phyloP scores from a whole-genome alignment of 495 filamentous ascomycete species.

The Corynascus novoguineensis region DNA sequence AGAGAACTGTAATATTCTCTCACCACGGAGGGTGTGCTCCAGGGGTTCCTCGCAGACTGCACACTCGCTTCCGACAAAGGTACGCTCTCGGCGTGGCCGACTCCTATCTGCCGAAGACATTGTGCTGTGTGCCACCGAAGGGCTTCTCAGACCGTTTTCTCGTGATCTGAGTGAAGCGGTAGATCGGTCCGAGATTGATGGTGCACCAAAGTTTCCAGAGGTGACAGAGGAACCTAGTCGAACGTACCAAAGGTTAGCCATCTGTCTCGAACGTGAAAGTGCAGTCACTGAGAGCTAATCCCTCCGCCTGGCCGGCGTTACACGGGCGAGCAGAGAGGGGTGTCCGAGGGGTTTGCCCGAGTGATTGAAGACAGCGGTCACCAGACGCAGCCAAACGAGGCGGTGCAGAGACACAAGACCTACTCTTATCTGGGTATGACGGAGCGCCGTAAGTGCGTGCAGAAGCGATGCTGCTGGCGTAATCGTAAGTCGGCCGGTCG shows the following conservation, averaged over 20 bases:
- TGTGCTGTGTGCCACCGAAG: constrained; percentile 40
- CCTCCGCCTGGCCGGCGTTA: not conserved
- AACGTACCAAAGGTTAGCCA: constrained; percentile 13
- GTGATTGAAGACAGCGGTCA: not conserved
- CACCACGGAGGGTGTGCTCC: constrained; percentile 92
- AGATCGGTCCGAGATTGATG: constrained; percentile 43
- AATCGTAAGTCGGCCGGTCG: constrained; percentile 24
- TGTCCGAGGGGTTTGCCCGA: not conserved
- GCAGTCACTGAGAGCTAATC: not conserved
- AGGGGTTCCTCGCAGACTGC: constrained; percentile 96
- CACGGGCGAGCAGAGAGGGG: not conserved
- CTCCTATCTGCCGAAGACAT: constrained; percentile 76
- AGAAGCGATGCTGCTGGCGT: constrained; percentile 24
- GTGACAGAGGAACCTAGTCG: constrained; percentile 36
- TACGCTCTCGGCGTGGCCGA: constrained; percentile 81
- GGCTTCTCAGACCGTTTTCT: constrained; percentile 31
- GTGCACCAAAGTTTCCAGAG: constrained; percentile 35
- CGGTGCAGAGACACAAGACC: constrained; percentile 15
- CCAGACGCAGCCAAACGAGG: not conserved
- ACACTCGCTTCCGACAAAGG: constrained; percentile 91
- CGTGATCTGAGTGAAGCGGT: constrained; percentile 37
- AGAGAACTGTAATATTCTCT: constrained; percentile 92
- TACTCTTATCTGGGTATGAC: constrained; percentile 45
- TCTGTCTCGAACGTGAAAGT: constrained; percentile 9
- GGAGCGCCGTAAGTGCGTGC: constrained; percentile 25